Evolutionary conservation across 2,329 filamentous ascomycete genomes (phyloP).

Genomic region (Colletotrichum aenigma): DNA sequence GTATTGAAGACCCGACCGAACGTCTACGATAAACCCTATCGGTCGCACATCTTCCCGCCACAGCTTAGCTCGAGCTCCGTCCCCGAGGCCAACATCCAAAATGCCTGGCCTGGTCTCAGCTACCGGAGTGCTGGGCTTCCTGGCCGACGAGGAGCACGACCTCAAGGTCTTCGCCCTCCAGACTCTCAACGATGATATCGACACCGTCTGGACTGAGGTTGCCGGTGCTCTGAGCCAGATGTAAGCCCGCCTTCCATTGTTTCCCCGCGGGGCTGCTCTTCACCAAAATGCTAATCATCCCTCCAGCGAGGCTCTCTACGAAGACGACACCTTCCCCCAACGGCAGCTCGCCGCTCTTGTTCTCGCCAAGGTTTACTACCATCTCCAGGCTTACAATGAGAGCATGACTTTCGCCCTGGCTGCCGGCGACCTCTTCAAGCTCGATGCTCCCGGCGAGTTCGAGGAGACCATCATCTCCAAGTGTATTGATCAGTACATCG

Average conservation of each 20-base stretch:
- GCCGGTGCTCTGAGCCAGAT: conserved; percentile 91
- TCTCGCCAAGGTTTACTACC: conserved; percentile 97
- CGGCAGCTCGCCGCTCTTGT: conserved; percentile 93
- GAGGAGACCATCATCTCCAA: conserved; percentile 99
- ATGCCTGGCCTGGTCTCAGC: conserved; percentile 97
- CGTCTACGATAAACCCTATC: background rate
- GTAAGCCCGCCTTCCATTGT: conserved; percentile 51
- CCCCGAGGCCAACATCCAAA: conserved; percentile 28
- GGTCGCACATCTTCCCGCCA: background rate
- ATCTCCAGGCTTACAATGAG: conserved; percentile 98
- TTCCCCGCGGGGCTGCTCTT: background rate
- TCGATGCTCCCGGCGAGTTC: conserved; percentile 90
- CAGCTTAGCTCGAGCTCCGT: conserved; percentile 13
- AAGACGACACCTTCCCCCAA: conserved; percentile 93
- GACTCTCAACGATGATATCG: conserved; percentile 94
- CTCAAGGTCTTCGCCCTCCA: conserved; percentile 95
- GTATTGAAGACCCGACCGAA: background rate
- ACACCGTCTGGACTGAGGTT: conserved; percentile 97
- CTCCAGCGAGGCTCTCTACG: conserved; percentile 89
- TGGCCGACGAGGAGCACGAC: conserved; percentile 92
- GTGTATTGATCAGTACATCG: conserved; percentile 97
- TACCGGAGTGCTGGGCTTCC: conserved; percentile 91
- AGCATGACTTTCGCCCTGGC: conserved; percentile 98
- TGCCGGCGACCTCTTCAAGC: conserved; percentile 92
- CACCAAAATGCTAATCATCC: conserved; percentile 8